Evolutionary conservation across 2,329 filamentous ascomycete genomes (phyloP).

Genomic region (Nigrospora osmanthi): DNA sequence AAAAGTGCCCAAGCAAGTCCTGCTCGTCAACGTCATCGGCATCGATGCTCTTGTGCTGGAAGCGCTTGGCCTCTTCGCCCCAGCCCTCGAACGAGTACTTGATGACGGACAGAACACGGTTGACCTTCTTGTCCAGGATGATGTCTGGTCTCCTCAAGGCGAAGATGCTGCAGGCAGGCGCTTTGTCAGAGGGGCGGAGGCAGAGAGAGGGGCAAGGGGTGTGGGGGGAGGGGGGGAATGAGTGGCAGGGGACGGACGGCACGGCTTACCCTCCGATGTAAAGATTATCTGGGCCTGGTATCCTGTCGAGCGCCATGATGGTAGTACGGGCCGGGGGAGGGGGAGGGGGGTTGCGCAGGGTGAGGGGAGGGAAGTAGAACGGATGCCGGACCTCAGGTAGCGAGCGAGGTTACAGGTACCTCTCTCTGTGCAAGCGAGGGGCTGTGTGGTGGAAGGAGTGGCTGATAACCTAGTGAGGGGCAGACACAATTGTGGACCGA

Average conservation of each 20-base stretch:
- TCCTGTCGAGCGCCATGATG: conserved; percentile 54
- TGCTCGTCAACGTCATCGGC: conserved; percentile 88
- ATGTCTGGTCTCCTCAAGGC: conserved; percentile 45
- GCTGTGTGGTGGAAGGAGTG: too few species aligned
- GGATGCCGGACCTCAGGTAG: too few species aligned
- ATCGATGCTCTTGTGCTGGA: conserved; percentile 70
- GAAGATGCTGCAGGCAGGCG: conserved; percentile 3
- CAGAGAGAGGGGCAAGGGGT: background rate
- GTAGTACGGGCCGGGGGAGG: background rate
- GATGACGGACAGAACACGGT: conserved; percentile 80
- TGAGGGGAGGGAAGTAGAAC: too few species aligned
- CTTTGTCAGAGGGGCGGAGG: background rate
- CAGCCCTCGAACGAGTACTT: conserved; percentile 34
- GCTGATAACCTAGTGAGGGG: too few species aligned
- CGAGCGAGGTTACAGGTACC: too few species aligned
- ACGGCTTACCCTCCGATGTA: conserved; percentile 68
- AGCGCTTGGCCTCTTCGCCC: conserved; percentile 44
- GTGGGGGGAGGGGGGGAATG: background rate
- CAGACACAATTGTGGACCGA: too few species aligned
- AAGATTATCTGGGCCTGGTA: conserved; percentile 62
- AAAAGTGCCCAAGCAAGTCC: conserved; percentile 75
- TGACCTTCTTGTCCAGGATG: conserved; percentile 68
- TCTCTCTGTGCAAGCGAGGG: too few species aligned
- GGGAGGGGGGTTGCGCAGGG: too few species aligned
- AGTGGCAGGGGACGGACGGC: background rate